Percentiles rank a stretch among this genome's conserved stretches.
These are phyloP conservation scores for Trichoderma atroviride DNA, from an alignment of 2,329 filamentous ascomycete species.

Conservation along the genomic window DNA sequence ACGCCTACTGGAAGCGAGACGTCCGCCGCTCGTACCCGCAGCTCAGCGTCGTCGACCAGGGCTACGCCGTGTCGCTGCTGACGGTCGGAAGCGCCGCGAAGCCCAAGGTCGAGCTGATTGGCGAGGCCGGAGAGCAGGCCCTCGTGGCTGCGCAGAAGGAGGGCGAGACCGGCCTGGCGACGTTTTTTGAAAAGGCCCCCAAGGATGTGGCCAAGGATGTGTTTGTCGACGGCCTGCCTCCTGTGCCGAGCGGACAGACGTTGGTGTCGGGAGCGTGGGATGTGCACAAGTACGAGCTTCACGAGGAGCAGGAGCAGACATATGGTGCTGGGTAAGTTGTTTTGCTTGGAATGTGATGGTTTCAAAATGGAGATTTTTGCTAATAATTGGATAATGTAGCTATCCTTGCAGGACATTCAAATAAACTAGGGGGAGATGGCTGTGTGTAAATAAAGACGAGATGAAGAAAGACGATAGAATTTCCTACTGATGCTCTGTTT, in stretches of 20 bases:
- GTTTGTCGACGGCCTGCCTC: constrained; percentile 78
- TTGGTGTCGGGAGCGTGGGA: constrained; percentile 57
- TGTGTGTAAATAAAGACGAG: constrained; percentile 38
- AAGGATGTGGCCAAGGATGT: constrained; percentile 65
- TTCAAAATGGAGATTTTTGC: constrained; percentile 32
- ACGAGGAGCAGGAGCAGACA: constrained; percentile 67
- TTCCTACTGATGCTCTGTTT: constrained; percentile 30
- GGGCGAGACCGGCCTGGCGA: constrained; percentile 72
- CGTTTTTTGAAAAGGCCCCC: constrained; percentile 64
- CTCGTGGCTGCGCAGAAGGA: constrained; percentile 76
- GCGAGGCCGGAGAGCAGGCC: constrained; percentile 60
- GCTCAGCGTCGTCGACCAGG: constrained; percentile 78
- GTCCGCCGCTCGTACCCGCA: constrained; percentile 78
- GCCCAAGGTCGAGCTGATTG: constrained; percentile 81
- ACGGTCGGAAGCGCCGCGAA: constrained; percentile 78
- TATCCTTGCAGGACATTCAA: constrained; percentile 68
- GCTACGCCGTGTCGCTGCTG: constrained; percentile 82
- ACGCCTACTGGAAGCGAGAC: constrained; percentile 82
- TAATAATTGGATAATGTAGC: constrained; percentile 44
- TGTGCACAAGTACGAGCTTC: constrained; percentile 69
- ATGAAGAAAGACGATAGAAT: constrained; percentile 35
- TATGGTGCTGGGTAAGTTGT: constrained; percentile 71
- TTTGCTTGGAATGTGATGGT: neutral
- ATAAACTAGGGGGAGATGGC: constrained; percentile 38
- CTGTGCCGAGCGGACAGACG: constrained; percentile 75